Evolutionary conservation across 192 early-diverging fungal species (phyloP), one percentile per base, ranked within the genome.

Genomic region (Chytriomyces sp.): DNA sequence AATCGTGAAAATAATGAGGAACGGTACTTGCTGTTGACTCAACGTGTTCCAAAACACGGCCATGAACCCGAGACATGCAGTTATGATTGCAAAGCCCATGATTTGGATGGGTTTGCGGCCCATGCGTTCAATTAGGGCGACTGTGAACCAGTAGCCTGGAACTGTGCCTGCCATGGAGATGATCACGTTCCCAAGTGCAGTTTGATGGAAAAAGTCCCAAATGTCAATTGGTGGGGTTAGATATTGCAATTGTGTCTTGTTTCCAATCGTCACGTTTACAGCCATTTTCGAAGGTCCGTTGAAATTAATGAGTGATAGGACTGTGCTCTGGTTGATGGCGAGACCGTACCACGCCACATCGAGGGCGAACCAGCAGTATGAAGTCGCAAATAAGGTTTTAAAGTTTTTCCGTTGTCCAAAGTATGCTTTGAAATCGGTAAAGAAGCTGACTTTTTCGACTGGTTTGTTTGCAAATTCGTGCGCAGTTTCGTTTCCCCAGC

Each of bases 121-220:
- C 66, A 92, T 77, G 64, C 80, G 79, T 61, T 97, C 96, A 44
- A 96, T 92, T 10, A 89, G 84, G 70, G 93, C 93, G 69, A 96
- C 94, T 2, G 95, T 83, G 79, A 97, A 86, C 93, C 92, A 96
- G 90, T 97, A 97, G 50, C 96, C 96, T 26, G 96, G 96, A 8
- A 97, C 28, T 24, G 68, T 72, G 45, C 79, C 79, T 76, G 69
- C 78, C 80, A 61, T 94, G 59, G 91, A 90, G 82, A 97, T 90
- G 79, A 94, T 94, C 81, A 94, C 86, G 86, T 92, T 96, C 75
- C 96, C 96, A 76, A 93, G 79, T 26, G 91, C 77, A 45, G 61
- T 45, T 20, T 76, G 48, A 72, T 78, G 83, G 64, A 83, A 50
- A 48, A 84, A 89, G 78, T 91, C 90, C 85, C 86, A 91, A 67